Conservation (phyloP, 139 green algal genomes). For the Parachlorella kessleri region DNA sequence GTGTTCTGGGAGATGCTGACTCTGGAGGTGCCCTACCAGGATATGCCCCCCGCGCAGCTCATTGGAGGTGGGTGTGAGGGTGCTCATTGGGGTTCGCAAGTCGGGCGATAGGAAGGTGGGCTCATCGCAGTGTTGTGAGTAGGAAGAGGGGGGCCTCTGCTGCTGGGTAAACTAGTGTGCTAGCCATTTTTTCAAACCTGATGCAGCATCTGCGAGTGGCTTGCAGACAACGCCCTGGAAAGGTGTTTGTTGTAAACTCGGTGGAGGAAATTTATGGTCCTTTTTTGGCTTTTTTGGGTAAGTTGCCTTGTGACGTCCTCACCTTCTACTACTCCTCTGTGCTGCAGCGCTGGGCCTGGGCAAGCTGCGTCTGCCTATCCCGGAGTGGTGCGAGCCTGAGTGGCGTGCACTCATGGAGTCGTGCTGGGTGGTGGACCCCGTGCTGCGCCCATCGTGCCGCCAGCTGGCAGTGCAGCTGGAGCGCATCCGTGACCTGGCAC, state of each 20-base stretch:
- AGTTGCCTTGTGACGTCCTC: too few relatives aligned
- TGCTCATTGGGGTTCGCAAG: too few relatives aligned
- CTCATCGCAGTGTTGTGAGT: too few relatives aligned
- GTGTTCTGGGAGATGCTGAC: slow-evolving; percentile 72
- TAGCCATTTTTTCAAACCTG: background rate
- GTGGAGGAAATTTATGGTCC: slow-evolving; percentile 75
- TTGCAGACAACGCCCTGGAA: slow-evolving; percentile 52
- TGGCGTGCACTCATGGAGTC: slow-evolving; percentile 75
- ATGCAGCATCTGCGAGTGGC: slow-evolving; percentile 30
- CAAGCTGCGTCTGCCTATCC: slow-evolving; percentile 50
- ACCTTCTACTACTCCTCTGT: too few relatives aligned
- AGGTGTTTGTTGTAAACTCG: slow-evolving; percentile 79
- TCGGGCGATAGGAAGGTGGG: too few relatives aligned
- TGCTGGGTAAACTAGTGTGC: background rate
- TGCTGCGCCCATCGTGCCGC: slow-evolving; percentile 60
- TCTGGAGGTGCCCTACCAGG: slow-evolving; percentile 48
- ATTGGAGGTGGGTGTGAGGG: slow-evolving; percentile 49
- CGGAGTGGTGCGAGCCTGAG: slow-evolving; percentile 76
- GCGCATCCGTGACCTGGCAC: slow-evolving; percentile 46
- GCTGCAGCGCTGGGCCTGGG: slow-evolving; percentile 35
- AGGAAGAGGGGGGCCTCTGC: too few relatives aligned
- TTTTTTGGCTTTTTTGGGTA: too few relatives aligned
- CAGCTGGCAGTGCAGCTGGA: slow-evolving; percentile 71
- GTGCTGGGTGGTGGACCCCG: slow-evolving; percentile 75
- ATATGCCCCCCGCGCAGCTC: slow-evolving; percentile 75